Evolutionary conservation across 176 grass and related monocot species (phyloP), one percentile per base, ranked within the genome.

Genomic region (Carex scoparia): DNA sequence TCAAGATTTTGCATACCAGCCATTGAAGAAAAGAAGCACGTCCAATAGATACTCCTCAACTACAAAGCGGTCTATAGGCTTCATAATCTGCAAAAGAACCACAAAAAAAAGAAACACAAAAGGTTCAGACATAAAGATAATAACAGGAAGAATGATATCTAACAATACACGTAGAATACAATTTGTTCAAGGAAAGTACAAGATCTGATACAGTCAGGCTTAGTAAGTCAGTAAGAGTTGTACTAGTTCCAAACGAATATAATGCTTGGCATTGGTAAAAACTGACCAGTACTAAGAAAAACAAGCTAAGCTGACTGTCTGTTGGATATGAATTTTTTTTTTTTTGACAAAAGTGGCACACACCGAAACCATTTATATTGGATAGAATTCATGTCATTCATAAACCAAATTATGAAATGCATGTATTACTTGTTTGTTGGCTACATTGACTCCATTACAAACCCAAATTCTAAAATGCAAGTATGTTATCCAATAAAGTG

Each of bases 11-110:
- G 89, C 96, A 69, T 86, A 99, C 96, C 96, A 95, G 81, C 96
- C 96, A 90, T 99, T 99, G 91, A 99, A 99, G 93, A 95, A 99
- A 89, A 94, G 96, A 15, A 99, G 91, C 73, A 99, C 91, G 79
- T 99, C 96, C 91, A 99, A 85, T 88, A 99, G 85, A 85, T 91
- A 99, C 81, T 99, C 96, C 86, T 95, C 96, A 79, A 99, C 90
- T 88, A 99, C 88, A 88, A 94, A 99, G 64, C 93, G 91, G 67
- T 99, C 96, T 82, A 95, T 89, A 84, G 91, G 96, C 83, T 89
- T 91, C 88, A 99, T 99, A 66, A 86, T 89, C 96, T 99, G 88
- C 72, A 59, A 89, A 23, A 23, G 23, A 23, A 23, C 23, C 23
- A 23, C 23, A 23, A 23, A 23, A 23, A 23, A 23, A 23, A 23